A percentile compares a stretch with the other conserved stretches of the same genome.
Evolutionary conservation across 345 rosid species (phyloP).

Genomic region (Acer saccharum): DNA sequence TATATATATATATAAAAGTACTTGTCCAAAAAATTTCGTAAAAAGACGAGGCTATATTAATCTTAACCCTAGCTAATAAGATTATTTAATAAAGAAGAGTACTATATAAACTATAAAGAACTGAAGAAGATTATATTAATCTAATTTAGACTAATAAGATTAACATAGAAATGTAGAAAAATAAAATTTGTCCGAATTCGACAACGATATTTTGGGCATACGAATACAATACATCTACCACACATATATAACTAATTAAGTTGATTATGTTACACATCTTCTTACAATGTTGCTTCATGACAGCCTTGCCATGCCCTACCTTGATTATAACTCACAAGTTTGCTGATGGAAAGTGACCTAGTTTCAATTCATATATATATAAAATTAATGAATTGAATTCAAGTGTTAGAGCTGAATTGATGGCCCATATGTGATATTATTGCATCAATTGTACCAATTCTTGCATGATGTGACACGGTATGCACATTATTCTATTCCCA

Average conservation of each 20-base stretch:
- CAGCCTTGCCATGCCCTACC: not conserved
- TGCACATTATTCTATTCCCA: constrained; percentile 6
- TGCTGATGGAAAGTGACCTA: constrained; percentile 1
- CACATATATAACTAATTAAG: not conserved
- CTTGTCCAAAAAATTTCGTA: too few species aligned
- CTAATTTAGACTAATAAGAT: too few species aligned
- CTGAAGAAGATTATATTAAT: too few species aligned
- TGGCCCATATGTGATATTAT: not conserved
- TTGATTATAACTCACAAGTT: not conserved
- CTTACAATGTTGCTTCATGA: not conserved
- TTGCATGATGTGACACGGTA: not conserved
- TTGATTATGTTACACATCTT: not conserved
- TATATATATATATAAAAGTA: too few species aligned
- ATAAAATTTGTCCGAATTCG: not conserved
- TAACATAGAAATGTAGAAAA: too few species aligned
- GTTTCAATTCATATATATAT: not conserved
- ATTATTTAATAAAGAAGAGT: too few species aligned
- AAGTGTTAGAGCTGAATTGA: not conserved
- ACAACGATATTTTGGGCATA: not conserved
- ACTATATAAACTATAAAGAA: too few species aligned
- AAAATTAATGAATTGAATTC: not conserved
- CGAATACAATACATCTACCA: too few species aligned
- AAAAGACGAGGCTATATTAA: too few species aligned
- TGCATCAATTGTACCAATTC: too few species aligned
- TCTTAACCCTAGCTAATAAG: too few species aligned